A percentile compares a stretch with the other conserved stretches of the same genome.
phyloP scores from a whole-genome alignment of 768 basidiomycete genomes.

The Termitomyces eurrhizus region DNA sequence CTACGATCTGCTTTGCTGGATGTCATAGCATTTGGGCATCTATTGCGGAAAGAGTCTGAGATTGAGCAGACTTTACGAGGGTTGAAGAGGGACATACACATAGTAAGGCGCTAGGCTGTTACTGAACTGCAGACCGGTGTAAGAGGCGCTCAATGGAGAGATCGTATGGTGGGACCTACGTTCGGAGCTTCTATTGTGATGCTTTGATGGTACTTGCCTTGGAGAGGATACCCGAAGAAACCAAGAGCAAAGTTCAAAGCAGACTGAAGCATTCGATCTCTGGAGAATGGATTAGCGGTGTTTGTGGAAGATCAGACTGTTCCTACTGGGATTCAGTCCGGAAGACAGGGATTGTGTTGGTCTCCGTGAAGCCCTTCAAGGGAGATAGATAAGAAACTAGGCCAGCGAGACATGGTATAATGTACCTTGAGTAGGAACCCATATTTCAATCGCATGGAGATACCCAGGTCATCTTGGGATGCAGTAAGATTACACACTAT shows the following conservation, averaged over 20 bases:
- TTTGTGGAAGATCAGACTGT: too few species aligned
- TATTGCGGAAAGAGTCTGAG: constrained; percentile 11
- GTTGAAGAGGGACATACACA: constrained; percentile 42
- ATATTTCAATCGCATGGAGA: constrained; percentile 74
- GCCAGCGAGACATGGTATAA: not conserved
- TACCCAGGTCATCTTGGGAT: constrained; percentile 55
- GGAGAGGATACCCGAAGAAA: constrained; percentile 73
- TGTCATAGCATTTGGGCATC: constrained; percentile 63
- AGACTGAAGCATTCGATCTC: constrained; percentile 67
- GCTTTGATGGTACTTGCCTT: constrained; percentile 69
- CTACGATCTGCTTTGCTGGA: constrained; percentile 32
- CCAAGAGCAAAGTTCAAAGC: constrained; percentile 68
- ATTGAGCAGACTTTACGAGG: not conserved
- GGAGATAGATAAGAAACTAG: not conserved
- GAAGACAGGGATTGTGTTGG: constrained; percentile 68
- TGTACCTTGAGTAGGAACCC: constrained; percentile 65
- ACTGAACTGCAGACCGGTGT: constrained; percentile 48
- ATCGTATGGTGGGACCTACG: constrained; percentile 36
- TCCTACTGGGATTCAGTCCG: constrained; percentile 68
- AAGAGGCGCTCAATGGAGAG: not conserved
- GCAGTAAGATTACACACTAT: not conserved
- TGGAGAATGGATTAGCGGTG: constrained; percentile 20
- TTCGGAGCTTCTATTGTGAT: constrained; percentile 61
- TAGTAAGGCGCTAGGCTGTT: constrained; percentile 84
- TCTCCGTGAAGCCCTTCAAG: constrained; percentile 51